Conservation (phyloP, 208 protist genomes). For the Spongospora subterranea region DNA sequence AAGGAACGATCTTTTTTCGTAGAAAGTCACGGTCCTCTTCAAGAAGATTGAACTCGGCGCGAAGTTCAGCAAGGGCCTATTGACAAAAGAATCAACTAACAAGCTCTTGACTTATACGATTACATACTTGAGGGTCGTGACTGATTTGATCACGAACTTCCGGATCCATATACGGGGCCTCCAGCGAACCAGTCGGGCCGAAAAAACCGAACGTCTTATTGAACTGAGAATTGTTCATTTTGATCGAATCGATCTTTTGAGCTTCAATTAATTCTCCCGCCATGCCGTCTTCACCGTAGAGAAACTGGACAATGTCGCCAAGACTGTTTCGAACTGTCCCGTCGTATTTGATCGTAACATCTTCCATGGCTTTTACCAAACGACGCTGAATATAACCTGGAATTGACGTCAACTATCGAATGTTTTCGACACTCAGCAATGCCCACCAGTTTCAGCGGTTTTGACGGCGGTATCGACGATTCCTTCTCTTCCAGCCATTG, state of each 20-base stretch:
- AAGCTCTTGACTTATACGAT: background rate
- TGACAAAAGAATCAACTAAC: background rate
- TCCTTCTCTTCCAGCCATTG: constrained; percentile 98
- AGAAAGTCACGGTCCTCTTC: constrained; percentile 63
- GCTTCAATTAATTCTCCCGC: constrained; percentile 90
- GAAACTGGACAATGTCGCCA: constrained; percentile 89
- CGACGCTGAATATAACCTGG: constrained; percentile 83
- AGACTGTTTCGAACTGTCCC: constrained; percentile 94
- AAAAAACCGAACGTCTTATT: constrained; percentile 55
- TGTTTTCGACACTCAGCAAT: background rate
- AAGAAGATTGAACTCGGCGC: constrained; percentile 65
- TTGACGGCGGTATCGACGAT: constrained; percentile 99
- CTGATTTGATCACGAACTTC: background rate
- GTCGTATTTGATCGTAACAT: constrained; percentile 96
- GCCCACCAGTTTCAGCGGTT: constrained; percentile 94
- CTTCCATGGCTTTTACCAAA: constrained; percentile 96
- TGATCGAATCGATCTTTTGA: constrained; percentile 68
- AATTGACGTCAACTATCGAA: background rate
- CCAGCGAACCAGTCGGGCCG: background rate
- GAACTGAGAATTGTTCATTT: constrained; percentile 67
- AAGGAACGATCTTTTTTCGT: background rate
- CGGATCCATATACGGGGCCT: background rate
- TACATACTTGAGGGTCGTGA: background rate
- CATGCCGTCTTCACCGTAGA: constrained; percentile 99
- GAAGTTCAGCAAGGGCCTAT: constrained; percentile 35